phyloP scores from a whole-genome alignment of 1,139 yeast species.

The Candida sojae region DNA sequence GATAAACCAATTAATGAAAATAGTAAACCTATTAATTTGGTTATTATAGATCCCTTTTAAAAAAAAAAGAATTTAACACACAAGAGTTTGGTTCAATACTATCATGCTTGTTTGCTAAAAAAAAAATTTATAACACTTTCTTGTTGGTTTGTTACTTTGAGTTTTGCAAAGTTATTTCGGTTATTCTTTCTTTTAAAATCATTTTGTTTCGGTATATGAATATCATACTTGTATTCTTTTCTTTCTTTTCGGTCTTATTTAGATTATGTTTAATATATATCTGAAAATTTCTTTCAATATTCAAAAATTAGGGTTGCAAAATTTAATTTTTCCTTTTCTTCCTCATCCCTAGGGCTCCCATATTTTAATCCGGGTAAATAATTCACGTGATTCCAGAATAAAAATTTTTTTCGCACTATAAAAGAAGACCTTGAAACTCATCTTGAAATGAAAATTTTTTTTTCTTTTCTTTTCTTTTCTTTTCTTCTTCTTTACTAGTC shows the following conservation, averaged over 20 bases:
- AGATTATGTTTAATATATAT: too few species aligned
- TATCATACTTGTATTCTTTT: too few species aligned
- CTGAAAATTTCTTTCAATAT: too few species aligned
- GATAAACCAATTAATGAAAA: constrained; percentile 6
- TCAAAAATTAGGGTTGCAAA: not conserved
- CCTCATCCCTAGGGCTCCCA: not conserved
- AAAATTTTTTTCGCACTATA: not conserved
- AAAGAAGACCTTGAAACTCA: not conserved
- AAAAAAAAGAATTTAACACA: too few species aligned
- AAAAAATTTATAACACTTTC: too few species aligned
- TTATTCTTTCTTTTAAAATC: not conserved
- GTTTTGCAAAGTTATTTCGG: not conserved
- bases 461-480: not conserved
- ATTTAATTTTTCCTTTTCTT: not conserved
- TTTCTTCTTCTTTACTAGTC: not conserved
- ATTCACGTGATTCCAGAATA: not conserved
- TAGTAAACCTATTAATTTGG: constrained; percentile 7
- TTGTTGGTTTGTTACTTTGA: not conserved
- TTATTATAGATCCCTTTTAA: not conserved
- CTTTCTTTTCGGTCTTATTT: too few species aligned
- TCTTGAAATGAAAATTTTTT: not conserved
- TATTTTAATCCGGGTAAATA: not conserved
- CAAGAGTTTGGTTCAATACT: too few species aligned
- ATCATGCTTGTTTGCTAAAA: too few species aligned
- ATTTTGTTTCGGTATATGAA: not conserved